Evolutionary conservation across 495 filamentous ascomycete species (phyloP).

Genomic region (Trichoderma reesei): DNA sequence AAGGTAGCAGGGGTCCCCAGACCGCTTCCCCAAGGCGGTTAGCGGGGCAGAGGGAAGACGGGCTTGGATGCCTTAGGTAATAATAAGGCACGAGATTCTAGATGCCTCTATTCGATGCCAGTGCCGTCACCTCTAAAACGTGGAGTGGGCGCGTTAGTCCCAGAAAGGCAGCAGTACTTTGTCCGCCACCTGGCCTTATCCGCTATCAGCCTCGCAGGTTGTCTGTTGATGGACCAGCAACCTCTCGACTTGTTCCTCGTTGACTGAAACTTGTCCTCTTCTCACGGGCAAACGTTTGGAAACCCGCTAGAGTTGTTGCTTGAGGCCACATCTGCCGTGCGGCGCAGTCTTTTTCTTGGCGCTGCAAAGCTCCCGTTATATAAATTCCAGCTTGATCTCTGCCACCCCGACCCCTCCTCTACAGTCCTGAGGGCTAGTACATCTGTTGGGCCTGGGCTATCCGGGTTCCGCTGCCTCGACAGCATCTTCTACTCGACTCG

Average conservation of each 20-base stretch:
- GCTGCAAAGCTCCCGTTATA: neutral
- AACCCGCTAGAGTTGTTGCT: slow-evolving; percentile 1
- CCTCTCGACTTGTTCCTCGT: neutral
- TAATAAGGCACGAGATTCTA: neutral
- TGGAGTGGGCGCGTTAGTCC: neutral
- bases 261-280: slow-evolving; percentile 6
- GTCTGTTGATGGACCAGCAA: neutral
- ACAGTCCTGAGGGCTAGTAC: neutral
- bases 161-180: neutral
- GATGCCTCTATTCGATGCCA: neutral
- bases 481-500: neutral
- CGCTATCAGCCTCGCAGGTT: neutral
- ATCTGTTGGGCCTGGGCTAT: slow-evolving; percentile 4
- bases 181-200: slow-evolving; percentile 2
- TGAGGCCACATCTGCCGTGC: slow-evolving; percentile 6
- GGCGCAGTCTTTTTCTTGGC: neutral
- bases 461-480: neutral
- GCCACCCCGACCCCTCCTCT: neutral
- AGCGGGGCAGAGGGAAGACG: too few species aligned
- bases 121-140: neutral
- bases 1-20: too few species aligned
- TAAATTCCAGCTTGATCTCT: neutral
- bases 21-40: too few species aligned
- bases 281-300: neutral
- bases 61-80: neutral